Conservation (phyloP, 179 eudicot species). For the Gypsophila paniculata region DNA sequence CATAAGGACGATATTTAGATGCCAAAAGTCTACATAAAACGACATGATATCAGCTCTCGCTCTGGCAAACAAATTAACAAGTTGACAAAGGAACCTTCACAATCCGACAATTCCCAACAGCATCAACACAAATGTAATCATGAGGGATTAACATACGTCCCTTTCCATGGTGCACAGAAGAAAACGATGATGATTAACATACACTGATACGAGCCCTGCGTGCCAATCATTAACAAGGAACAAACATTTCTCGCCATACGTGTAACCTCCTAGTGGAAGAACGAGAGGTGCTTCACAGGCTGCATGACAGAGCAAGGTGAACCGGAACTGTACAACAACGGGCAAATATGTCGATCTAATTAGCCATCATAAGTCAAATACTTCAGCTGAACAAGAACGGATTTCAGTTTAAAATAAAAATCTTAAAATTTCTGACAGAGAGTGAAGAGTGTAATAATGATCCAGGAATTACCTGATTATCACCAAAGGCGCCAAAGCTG, state of each 20-base stretch:
- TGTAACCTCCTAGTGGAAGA: constrained; percentile 93
- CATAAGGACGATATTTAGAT: constrained; percentile 90
- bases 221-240: constrained; percentile 99
- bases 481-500: constrained; percentile 83
- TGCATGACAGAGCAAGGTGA: constrained; percentile 90
- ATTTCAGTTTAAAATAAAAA: background rate
- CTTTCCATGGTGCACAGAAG: background rate
- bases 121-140: background rate
- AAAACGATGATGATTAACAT: constrained; percentile 31
- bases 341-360: constrained; percentile 20
- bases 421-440: background rate
- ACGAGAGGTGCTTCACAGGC: constrained; percentile 99
- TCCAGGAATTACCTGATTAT: constrained; percentile 66
- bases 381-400: constrained; percentile 9
- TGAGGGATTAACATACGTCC: background rate
- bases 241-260: constrained; percentile 82
- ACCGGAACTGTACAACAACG: constrained; percentile 68
- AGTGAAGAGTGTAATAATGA: background rate
- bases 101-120: background rate
- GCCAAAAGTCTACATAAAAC: constrained; percentile 65
- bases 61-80: background rate
- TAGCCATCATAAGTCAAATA: constrained; percentile 6
- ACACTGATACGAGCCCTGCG: constrained; percentile 93
- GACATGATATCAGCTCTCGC: background rate
- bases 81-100: background rate